These are phyloP conservation scores for Wickerhamiella qilinensis DNA, from an alignment of 805 yeast species.

Conservation along the genomic window DNA sequence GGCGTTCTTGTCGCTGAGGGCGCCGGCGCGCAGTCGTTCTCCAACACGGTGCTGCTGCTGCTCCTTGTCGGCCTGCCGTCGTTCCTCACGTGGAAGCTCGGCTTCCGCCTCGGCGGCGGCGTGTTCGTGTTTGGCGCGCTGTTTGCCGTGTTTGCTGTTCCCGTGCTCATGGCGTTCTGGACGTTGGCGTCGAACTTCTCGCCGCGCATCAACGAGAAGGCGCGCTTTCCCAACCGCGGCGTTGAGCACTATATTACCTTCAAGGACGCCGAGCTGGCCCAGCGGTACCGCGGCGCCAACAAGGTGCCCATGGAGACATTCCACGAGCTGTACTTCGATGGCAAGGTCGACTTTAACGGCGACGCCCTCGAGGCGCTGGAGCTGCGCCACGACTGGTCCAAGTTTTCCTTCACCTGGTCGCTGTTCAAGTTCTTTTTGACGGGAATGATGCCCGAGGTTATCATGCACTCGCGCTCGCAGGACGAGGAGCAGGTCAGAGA, in stretches of 20 bases:
- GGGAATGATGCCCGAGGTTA: slow-evolving; percentile 86
- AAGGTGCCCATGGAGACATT: slow-evolving; percentile 88
- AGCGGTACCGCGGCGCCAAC: slow-evolving; percentile 50
- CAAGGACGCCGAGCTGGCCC: slow-evolving; percentile 54
- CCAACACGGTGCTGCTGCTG: slow-evolving; percentile 37
- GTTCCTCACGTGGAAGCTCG: slow-evolving; percentile 40
- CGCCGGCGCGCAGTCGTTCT: slow-evolving; percentile 64
- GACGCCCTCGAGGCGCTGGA: slow-evolving; percentile 74
- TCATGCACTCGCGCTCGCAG: slow-evolving; percentile 81
- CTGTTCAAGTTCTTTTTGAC: slow-evolving; percentile 66
- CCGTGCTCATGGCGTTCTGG: slow-evolving; percentile 75
- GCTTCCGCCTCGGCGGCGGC: slow-evolving; percentile 49
- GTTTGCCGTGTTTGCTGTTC: slow-evolving; percentile 37
- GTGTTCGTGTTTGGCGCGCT: slow-evolving; percentile 56
- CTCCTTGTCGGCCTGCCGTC: slow-evolving; percentile 43
- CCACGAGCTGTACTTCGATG: slow-evolving; percentile 72
- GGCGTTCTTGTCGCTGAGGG: slow-evolving; percentile 89
- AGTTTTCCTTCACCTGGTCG: slow-evolving; percentile 58
- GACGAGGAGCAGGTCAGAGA: slow-evolving; percentile 95
- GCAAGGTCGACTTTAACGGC: slow-evolving; percentile 75
- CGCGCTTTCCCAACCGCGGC: slow-evolving; percentile 56
- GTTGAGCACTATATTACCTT: slow-evolving; percentile 67
- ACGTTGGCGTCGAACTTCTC: slow-evolving; percentile 57
- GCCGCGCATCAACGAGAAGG: slow-evolving; percentile 71
- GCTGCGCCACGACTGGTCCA: slow-evolving; percentile 84